Evolutionary conservation across 2,329 filamentous ascomycete genomes (phyloP), one percentile per base, ranked within the genome.

Genomic region (Trichoderma sp.): DNA sequence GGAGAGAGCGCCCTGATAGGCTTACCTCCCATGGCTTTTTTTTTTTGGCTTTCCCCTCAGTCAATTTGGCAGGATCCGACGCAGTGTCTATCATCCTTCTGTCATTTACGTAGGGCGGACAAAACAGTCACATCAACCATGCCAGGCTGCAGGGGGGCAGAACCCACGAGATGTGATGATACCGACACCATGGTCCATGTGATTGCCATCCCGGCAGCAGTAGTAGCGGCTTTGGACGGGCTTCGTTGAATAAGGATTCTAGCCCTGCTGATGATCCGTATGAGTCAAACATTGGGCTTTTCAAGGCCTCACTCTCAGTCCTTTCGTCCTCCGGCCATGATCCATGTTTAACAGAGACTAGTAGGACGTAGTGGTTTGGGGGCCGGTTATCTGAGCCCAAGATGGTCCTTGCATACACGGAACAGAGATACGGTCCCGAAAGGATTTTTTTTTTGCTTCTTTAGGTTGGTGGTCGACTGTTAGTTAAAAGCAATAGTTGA

Each of bases 1-100:
- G 57, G 19, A 29, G 55, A 35, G 27, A n/a, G 37, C 53, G 55
- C 63, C 63, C 29, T 67, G 24, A 27, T 59, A n/a, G 63, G 63
- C 63, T 67, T 58, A 67, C 55, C 49, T 67, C 40, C 31, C 40
- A 58, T 67, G 55, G n/a, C 8, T n/a, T n/a, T 55, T 33, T 57
- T n/a, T n/a, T n/a, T n/a, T n/a, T n/a, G n/a, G 13, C 29, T 33
- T 33, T 33, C n/a, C 21, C 24, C 37, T 33, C n/a, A 6, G 29
- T 47, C 35, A 13, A 27, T 52, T 58, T 49, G 63, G 43, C 31
- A 49, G 37, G 14, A 57, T 24, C 52, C 33, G 53, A 57, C 52
- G 53, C 7, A 33, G 16, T 57, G 19, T 21, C 37, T 21, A 43
- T 55, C 35, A n/a, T n/a, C 40, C 19, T 35, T 19, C 27, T 57